A percentile compares a stretch with the other conserved stretches of the same genome.
These are phyloP conservation scores for Populus hybrid DNA, from an alignment of 441 rosid species.

Conservation along the genomic window DNA sequence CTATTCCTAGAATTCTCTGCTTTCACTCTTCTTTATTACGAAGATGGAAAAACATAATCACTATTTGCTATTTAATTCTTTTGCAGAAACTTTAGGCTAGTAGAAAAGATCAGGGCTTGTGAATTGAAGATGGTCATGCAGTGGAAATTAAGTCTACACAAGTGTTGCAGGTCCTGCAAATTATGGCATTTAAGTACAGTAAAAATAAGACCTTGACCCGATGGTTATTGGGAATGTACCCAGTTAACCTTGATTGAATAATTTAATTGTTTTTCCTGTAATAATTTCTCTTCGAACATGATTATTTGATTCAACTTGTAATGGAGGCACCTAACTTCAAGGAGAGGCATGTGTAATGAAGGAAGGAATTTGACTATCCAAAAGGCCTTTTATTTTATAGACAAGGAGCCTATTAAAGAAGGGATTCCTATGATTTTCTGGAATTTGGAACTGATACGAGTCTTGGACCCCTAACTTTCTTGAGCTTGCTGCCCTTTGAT, in stretches of 20 bases:
- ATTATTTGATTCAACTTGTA: neutral
- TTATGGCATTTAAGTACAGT: neutral
- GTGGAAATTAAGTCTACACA: neutral
- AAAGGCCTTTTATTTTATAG: neutral
- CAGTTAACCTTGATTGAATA: neutral
- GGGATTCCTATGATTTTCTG: neutral
- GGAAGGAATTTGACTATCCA: neutral
- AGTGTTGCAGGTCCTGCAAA: neutral
- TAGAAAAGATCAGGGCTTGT: neutral
- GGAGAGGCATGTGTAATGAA: neutral
- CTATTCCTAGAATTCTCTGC: no score
- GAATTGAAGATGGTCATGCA: neutral
- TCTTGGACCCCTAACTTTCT: slow-evolving; percentile 16
- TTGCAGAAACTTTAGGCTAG: neutral
- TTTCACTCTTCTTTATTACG: neutral
- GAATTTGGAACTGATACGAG: neutral
- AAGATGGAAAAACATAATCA: neutral
- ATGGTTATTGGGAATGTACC: neutral
- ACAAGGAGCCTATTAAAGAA: neutral
- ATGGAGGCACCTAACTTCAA: neutral
- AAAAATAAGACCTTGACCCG: neutral
- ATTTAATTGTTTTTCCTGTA: no score
- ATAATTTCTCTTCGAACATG: neutral
- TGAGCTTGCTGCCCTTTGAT: neutral
- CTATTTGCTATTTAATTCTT: neutral